Conservation (phyloP, 345 rosid species). For the Conringia planisiliqua region DNA sequence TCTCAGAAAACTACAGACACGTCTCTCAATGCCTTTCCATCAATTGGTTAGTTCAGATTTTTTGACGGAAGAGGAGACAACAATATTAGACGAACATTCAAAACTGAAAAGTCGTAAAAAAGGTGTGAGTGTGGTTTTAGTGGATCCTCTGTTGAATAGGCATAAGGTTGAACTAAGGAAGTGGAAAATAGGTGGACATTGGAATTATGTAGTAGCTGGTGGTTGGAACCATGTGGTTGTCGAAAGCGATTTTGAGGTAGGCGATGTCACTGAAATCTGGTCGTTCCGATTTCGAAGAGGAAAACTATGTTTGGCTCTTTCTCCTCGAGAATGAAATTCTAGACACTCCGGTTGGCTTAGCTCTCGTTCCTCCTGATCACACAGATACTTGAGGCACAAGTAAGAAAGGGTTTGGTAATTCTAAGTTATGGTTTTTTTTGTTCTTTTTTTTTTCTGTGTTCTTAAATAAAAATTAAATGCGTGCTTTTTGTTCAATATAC, state of each 20-base stretch:
- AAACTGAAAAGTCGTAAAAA: background rate
- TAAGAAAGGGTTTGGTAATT: background rate
- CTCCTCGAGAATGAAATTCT: background rate
- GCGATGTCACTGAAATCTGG: background rate
- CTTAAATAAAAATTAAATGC: background rate
- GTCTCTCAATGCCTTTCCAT: background rate
- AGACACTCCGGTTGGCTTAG: background rate
- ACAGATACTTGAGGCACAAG: background rate
- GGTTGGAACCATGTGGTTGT: conserved; percentile 14
- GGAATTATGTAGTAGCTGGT: background rate
- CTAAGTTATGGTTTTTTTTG: background rate
- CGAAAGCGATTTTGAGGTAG: background rate
- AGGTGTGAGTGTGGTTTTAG: background rate
- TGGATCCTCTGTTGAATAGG: background rate
- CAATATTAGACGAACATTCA: background rate
- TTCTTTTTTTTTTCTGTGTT: background rate
- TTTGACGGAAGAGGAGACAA: background rate
- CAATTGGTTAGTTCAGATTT: background rate
- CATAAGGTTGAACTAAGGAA: conserved; percentile 7
- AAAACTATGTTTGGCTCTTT: background rate
- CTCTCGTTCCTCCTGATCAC: background rate
- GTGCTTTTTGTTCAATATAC: background rate
- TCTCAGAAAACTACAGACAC: background rate
- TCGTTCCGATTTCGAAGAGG: conserved; percentile 9
- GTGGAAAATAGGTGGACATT: background rate